Evolutionary conservation across 1,284 basidiomycete genomes (phyloP).

Genomic region (Phellopilus nigrolimitatus): DNA sequence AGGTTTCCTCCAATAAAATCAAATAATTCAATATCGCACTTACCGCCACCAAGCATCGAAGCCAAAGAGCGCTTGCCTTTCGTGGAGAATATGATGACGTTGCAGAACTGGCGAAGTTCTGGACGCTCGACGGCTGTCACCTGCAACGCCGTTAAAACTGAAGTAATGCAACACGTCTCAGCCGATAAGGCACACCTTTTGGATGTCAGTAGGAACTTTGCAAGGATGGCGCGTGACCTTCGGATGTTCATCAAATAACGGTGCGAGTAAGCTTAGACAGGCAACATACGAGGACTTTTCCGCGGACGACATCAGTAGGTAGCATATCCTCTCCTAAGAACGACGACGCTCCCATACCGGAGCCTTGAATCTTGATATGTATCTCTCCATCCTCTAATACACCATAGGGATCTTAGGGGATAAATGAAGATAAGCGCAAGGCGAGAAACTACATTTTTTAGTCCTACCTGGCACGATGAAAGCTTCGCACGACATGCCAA

Average conservation of each 20-base stretch:
- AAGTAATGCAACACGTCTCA: background rate
- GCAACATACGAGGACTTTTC: slow-evolving; percentile 36
- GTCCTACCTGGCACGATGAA: slow-evolving; percentile 39
- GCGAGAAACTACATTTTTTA: background rate
- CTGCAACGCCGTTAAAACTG: slow-evolving; percentile 28
- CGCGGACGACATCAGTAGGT: slow-evolving; percentile 32
- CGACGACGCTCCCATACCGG: slow-evolving; percentile 24
- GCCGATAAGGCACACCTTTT: slow-evolving; percentile 32
- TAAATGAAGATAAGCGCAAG: background rate
- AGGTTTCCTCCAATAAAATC: background rate
- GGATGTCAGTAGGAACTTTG: slow-evolving; percentile 41
- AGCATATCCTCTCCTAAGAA: slow-evolving; percentile 28
- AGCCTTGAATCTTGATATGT: slow-evolving; percentile 31
- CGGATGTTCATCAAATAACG: no score
- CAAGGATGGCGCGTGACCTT: slow-evolving; percentile 43
- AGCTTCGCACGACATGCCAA: slow-evolving; percentile 36
- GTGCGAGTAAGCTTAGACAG: no score
- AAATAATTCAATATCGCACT: slow-evolving; percentile 9
- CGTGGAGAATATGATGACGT: slow-evolving; percentile 41
- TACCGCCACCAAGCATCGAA: slow-evolving; percentile 40
- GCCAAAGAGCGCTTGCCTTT: slow-evolving; percentile 35
- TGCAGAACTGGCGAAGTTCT: slow-evolving; percentile 31
- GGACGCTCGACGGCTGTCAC: slow-evolving; percentile 35
- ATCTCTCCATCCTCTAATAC: slow-evolving; percentile 36
- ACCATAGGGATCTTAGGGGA: slow-evolving; percentile 35